Percentiles rank a stretch among this genome's conserved stretches.
phyloP scores from a whole-genome alignment of 202 grass and related monocot species.

The Carex arenaria region DNA sequence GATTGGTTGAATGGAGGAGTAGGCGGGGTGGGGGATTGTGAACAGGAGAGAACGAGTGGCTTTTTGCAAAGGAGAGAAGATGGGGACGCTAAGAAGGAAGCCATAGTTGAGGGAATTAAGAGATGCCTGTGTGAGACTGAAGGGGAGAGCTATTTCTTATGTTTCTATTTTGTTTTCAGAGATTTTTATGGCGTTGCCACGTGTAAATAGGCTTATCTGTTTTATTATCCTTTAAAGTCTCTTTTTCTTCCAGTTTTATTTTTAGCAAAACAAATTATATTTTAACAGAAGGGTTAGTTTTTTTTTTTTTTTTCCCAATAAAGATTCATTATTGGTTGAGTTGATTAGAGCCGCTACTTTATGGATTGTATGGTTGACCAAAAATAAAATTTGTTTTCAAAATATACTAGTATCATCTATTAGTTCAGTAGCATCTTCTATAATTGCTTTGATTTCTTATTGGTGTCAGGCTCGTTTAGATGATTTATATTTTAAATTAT shows the following conservation, averaged over 20 bases:
- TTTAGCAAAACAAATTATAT: too few species aligned
- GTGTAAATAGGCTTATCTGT: slow-evolving; percentile 16
- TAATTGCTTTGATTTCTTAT: too few species aligned
- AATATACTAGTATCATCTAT: too few species aligned
- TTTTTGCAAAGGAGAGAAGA: slow-evolving; percentile 47
- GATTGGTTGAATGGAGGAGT: slow-evolving; percentile 31
- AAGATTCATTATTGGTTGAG: too few species aligned
- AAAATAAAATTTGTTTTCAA: too few species aligned
- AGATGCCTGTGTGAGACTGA: not conserved
- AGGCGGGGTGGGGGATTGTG: slow-evolving; percentile 43
- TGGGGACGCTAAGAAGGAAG: slow-evolving; percentile 60
- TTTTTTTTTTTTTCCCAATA: too few species aligned
- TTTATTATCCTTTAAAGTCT: not conserved
- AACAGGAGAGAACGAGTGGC: slow-evolving; percentile 45
- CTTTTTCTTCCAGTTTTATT: not conserved
- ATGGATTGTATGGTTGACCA: too few species aligned
- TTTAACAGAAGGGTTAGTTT: too few species aligned
- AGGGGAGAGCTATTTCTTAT: not conserved
- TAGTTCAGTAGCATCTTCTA: too few species aligned
- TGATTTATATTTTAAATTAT: too few species aligned
- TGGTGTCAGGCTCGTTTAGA: too few species aligned
- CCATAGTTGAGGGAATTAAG: slow-evolving; percentile 41
- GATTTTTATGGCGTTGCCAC: slow-evolving; percentile 9
- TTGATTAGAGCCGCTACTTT: too few species aligned
- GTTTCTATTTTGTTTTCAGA: not conserved